A percentile compares a stretch with the other conserved stretches of the same genome.
Evolutionary conservation across 129 eudicot genomes (phyloP).

Genomic region (Flaveria trinervia): DNA sequence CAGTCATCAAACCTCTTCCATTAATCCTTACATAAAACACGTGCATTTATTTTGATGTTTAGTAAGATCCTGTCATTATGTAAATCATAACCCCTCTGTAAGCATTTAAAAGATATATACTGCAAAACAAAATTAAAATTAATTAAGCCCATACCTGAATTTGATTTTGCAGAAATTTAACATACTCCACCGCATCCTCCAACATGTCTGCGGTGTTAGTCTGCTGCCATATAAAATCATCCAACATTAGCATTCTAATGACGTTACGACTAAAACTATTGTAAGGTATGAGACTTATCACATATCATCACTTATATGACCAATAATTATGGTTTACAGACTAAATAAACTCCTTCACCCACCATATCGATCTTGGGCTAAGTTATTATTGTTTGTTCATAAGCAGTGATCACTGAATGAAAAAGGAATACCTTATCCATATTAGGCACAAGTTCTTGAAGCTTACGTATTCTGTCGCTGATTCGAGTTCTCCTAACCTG

Average conservation of each 20-base stretch:
- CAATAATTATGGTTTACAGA: too few relatives aligned
- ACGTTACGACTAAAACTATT: background rate
- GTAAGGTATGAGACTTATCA: too few relatives aligned
- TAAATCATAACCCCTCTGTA: background rate
- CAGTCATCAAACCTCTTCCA: background rate
- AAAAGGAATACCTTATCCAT: constrained; percentile 68
- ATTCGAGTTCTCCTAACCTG: constrained; percentile 83
- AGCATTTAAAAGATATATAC: background rate
- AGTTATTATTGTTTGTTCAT: too few relatives aligned
- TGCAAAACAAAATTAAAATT: background rate
- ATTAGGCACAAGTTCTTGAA: constrained; percentile 89
- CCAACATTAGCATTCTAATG: background rate
- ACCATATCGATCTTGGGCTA: too few relatives aligned
- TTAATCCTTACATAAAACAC: constrained; percentile 46
- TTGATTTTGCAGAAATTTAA: constrained; percentile 67
- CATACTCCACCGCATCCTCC: constrained; percentile 92
- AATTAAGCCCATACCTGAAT: constrained; percentile 56
- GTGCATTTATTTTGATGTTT: constrained; percentile 75
- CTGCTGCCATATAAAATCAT: constrained; percentile 53
- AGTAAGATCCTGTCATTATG: constrained; percentile 64
- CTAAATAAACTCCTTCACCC: too few relatives aligned
- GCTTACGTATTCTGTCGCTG: constrained; percentile 88
- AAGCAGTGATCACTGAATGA: background rate
- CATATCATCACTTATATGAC: too few relatives aligned
- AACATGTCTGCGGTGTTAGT: constrained; percentile 94